Conservation (phyloP, 2,329 filamentous ascomycete species). For the Sporothrix humicola region DNA sequence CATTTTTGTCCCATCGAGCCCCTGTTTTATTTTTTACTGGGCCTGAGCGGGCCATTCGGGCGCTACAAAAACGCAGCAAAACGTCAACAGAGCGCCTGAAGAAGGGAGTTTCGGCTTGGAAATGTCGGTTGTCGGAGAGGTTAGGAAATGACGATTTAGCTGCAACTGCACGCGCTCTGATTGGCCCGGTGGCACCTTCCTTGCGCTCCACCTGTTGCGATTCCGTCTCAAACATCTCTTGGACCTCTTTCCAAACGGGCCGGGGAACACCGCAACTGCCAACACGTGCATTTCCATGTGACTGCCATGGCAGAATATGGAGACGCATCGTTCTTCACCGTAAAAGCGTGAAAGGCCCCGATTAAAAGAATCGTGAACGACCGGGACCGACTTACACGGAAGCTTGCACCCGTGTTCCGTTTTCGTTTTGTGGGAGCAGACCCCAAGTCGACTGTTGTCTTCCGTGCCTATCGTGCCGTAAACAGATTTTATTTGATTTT, state of each 20-base stretch:
- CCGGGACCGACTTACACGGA: constrained; percentile 17
- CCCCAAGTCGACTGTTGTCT: not conserved
- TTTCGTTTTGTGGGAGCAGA: not conserved
- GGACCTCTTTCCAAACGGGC: not conserved
- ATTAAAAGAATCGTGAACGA: not conserved
- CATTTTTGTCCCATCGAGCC: not conserved
- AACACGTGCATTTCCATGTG: constrained; percentile 30
- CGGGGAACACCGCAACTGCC: not conserved
- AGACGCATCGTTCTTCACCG: not conserved
- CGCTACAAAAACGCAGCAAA: constrained; percentile 1
- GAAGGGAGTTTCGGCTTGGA: constrained; percentile 32
- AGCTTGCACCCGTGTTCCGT: constrained; percentile 18
- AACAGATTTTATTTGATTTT: not conserved
- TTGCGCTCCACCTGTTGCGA: not conserved
- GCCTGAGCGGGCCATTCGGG: constrained; percentile 23
- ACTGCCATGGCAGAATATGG: not conserved
- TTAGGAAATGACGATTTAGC: constrained; percentile 35
- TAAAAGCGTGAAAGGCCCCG: not conserved
- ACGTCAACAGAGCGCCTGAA: not conserved
- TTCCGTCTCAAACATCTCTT: not conserved
- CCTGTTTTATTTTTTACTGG: constrained; percentile 23
- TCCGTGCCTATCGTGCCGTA: not conserved
- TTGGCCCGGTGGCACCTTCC: constrained; percentile 23
- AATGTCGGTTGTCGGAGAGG: constrained; percentile 36
- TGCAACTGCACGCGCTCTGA: constrained; percentile 13